Conservation (phyloP, 1,284 basidiomycete genomes). For the Bjerkandera adusta region DNA sequence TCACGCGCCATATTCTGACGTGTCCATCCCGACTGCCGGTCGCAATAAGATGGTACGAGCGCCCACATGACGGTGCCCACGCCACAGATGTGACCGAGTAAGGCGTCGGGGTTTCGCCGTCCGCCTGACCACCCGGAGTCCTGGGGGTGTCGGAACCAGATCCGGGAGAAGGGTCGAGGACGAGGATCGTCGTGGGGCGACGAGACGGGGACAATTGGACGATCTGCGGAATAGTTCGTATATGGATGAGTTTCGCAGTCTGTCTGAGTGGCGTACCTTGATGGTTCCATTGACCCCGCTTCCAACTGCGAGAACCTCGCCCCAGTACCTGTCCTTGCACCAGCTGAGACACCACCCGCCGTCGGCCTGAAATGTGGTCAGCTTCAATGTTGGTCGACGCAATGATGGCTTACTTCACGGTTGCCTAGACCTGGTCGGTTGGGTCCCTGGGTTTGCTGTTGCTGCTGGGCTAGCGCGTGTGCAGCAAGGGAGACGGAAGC, state of each 20-base stretch:
- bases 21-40: slow-evolving; percentile 84
- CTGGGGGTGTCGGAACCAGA: slow-evolving; percentile 27
- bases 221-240: slow-evolving; percentile 37
- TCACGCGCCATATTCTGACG: slow-evolving; percentile 84
- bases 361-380: slow-evolving; percentile 45
- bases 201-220: slow-evolving; percentile 59
- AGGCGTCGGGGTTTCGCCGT: slow-evolving; percentile 37
- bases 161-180: slow-evolving; percentile 31
- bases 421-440: slow-evolving; percentile 55
- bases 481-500: slow-evolving; percentile 57
- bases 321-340: slow-evolving; percentile 95
- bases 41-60: slow-evolving; percentile 89
- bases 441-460: slow-evolving; percentile 39
- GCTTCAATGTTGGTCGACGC: background rate
- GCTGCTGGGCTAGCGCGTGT: slow-evolving; percentile 59
- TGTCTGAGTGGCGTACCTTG: slow-evolving; percentile 49
- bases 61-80: slow-evolving; percentile 91
- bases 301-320: slow-evolving; percentile 78
- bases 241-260: slow-evolving; percentile 3
- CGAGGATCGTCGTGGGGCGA: slow-evolving; percentile 33
- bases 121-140: slow-evolving; percentile 15
- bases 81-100: slow-evolving; percentile 76
- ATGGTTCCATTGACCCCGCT: slow-evolving; percentile 71
- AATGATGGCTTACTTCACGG: slow-evolving; percentile 44
- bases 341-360: slow-evolving; percentile 92